Base-by-base conservation (phyloP, 257 asterid genomes). In the Mitragyna speciosa region DNA sequence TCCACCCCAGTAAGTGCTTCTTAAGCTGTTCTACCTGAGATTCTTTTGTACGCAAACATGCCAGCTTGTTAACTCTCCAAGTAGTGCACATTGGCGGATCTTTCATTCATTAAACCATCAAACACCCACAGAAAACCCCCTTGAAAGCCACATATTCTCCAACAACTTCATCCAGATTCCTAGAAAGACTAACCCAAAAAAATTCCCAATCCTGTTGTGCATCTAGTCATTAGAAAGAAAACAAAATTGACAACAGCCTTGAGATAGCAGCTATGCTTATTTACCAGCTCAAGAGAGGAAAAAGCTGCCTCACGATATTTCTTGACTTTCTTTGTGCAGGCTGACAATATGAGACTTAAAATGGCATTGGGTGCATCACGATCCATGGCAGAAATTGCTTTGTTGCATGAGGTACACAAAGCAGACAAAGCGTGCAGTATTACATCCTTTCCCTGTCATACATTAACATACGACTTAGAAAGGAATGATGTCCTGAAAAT, bases 261-360 rank as follows among this genome's bases (percentile, higher is more conserved):
- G 10, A 22, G 71, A 61, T 76, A 26, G 47, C 59, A 65, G 77
- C 73, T 43, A n/a, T n/a, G 41, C 71, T 56, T 76, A 75, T 73
- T 54, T 81, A 95, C 99, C 99, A 91, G 85, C 90, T 93, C 98
- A 84, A 95, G 98, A 88, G 97, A 90, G 86, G 81, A 77, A 86
- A 92, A 95, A 81, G 99, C 99, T 71, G 99, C 96, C 87, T 93
- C 99, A 47, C 97, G 94, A 78, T 90, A 92, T 82, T 90, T 95
- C 84, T 84, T 92, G 30, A 88, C 81, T 89, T 87, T 93, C 89
- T 92, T 95, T 7, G 88, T 80, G 84, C 98, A 93, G 9, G 98
- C 98, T 76, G 94, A 87, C 80, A 92, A 82, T 76, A 92, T 71
- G 77, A 95, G 91, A 86, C 79, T 84, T 89, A 93, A 84, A 85